A percentile compares a stretch with the other conserved stretches of the same genome.
phyloP scores from a whole-genome alignment of 2,329 filamentous ascomycete species.

The Ambrosiella beaveri region DNA sequence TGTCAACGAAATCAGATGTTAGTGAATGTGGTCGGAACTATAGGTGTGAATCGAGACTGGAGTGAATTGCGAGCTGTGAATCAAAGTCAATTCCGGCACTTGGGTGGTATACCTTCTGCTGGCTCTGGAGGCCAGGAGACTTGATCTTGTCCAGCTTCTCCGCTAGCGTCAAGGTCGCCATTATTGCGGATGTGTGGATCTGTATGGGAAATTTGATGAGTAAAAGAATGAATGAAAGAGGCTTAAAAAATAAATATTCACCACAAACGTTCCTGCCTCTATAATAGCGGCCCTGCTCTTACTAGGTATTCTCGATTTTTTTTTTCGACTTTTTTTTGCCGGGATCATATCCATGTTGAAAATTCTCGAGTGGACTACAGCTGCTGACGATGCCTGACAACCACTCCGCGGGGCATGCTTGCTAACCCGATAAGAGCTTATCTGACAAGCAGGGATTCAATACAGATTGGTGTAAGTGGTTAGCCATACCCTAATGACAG shows the following conservation, averaged over 20 bases:
- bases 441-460: background rate
- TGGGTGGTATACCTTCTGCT: conserved; percentile 53
- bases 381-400: background rate
- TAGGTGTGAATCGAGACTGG: background rate
- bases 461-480: too few relatives aligned
- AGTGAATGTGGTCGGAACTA: background rate
- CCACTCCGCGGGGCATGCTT: background rate
- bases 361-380: conserved; percentile 10
- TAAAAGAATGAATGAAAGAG: background rate
- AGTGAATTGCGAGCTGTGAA: background rate
- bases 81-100: background rate
- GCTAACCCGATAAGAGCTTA: conserved; percentile 5
- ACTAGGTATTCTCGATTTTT: conserved; percentile 6
- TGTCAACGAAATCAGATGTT: conserved; percentile 21
- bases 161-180: conserved; percentile 42
- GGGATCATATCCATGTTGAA: conserved; percentile 5
- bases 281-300: background rate
- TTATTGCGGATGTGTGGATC: conserved; percentile 16
- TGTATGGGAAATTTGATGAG: conserved; percentile 13
- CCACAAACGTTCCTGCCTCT: background rate
- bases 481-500: too few relatives aligned
- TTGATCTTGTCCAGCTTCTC: conserved; percentile 96
- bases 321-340: conserved; percentile 4
- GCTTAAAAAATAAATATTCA: conserved; percentile 1
- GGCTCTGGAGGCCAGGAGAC: conserved; percentile 87